phyloP scores from a whole-genome alignment of 2,329 filamentous ascomycete species.

The Cordyceps cicadae region DNA sequence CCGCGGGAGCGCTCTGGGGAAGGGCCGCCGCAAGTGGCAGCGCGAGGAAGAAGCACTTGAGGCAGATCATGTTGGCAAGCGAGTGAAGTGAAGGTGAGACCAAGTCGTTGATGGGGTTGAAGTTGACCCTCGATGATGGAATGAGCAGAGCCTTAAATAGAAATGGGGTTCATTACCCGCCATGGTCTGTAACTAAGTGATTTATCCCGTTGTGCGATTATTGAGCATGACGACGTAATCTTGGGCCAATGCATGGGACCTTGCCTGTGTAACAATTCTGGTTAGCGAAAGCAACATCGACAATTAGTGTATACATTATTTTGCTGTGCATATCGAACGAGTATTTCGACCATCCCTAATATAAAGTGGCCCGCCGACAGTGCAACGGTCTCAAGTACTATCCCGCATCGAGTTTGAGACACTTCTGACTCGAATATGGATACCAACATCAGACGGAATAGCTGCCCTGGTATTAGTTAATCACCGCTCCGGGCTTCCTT shows the following conservation, averaged over 20 bases:
- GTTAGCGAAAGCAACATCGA: background rate
- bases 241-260: background rate
- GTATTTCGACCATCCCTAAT: background rate
- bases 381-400: background rate
- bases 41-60: background rate
- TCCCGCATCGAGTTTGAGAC: background rate
- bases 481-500: no score
- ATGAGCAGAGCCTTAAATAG: background rate
- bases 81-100: background rate
- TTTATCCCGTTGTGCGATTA: background rate
- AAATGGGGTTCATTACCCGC: background rate
- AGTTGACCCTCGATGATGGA: background rate
- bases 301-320: background rate
- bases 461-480: no score
- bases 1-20: background rate
- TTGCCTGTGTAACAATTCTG: background rate
- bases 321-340: background rate
- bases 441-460: no score
- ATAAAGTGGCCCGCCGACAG: background rate
- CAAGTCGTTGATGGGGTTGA: no score
- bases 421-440: no score
- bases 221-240: background rate
- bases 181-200: background rate
- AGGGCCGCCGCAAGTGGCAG: background rate
- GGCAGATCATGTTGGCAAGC: background rate